Evolutionary conservation across 2,329 filamentous ascomycete genomes (phyloP).

Genomic region (Magnaporthiopsis incrustans): DNA sequence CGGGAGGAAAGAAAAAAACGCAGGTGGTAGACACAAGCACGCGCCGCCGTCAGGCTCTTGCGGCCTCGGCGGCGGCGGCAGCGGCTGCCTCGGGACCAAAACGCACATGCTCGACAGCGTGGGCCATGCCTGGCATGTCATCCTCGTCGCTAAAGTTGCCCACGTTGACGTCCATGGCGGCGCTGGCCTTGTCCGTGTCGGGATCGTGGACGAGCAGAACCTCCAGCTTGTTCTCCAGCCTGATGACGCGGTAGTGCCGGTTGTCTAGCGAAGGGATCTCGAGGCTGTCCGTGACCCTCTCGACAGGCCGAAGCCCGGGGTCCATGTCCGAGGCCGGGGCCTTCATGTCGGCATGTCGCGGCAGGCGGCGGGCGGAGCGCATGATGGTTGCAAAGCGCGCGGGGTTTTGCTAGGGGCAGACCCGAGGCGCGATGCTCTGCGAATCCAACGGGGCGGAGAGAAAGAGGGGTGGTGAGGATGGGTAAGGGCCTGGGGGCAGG

Average conservation of each 20-base stretch:
- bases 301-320: slow-evolving; percentile 19
- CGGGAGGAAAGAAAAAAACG: neutral
- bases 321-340: slow-evolving; percentile 5
- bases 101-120: slow-evolving; percentile 81
- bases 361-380: neutral
- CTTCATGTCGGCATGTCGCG: slow-evolving; percentile 1
- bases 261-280: slow-evolving; percentile 83
- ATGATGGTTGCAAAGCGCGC: neutral
- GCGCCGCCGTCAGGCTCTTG: neutral
- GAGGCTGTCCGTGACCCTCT: slow-evolving; percentile 57
- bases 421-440: too few relatives aligned
- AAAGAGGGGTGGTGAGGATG: neutral
- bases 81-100: neutral
- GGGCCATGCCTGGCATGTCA: slow-evolving; percentile 89
- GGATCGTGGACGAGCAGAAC: slow-evolving; percentile 88
- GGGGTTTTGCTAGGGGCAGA: neutral
- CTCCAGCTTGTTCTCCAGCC: slow-evolving; percentile 79
- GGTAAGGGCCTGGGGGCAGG: neutral
- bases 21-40: slow-evolving; percentile 1
- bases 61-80: neutral
- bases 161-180: slow-evolving; percentile 90
- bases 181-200: slow-evolving; percentile 93
- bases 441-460: neutral
- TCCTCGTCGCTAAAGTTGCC: slow-evolving; percentile 89
- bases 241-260: slow-evolving; percentile 79